Conservation (phyloP, 148 eudicot genomes). For the Rheum nobile region DNA sequence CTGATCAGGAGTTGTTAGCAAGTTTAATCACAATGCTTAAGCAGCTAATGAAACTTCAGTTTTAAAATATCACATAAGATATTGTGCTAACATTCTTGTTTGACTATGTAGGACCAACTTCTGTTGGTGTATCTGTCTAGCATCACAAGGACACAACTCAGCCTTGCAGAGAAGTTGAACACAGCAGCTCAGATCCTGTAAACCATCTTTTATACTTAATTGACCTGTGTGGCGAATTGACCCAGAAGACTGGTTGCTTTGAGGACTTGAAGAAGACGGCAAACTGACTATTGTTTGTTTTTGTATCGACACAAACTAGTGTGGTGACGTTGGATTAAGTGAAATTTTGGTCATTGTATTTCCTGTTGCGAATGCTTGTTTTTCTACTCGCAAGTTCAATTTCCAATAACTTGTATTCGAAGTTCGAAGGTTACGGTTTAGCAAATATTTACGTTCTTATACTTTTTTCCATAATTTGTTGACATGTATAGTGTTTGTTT, state of each 20-base stretch:
- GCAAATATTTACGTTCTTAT: no score
- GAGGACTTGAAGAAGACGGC: background rate
- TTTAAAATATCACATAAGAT: background rate
- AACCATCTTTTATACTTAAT: background rate
- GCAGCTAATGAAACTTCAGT: background rate
- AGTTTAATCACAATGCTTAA: background rate
- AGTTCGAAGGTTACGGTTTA: no score
- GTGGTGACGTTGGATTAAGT: conserved; percentile 7
- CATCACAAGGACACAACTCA: conserved; percentile 84
- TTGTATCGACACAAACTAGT: background rate
- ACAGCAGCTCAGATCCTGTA: conserved; percentile 92
- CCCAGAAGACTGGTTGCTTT: background rate
- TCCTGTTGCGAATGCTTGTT: background rate
- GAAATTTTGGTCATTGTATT: conserved; percentile 10
- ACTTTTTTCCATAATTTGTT: no score
- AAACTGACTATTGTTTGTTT: background rate
- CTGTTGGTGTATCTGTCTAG: conserved; percentile 80
- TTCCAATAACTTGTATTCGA: no score
- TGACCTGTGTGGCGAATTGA: background rate
- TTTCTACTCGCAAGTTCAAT: background rate
- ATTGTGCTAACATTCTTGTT: background rate
- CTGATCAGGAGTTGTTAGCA: background rate
- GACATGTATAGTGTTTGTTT: no score
- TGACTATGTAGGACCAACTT: conserved; percentile 60
- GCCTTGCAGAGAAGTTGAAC: conserved; percentile 86